Evolutionary conservation across 768 basidiomycete genomes (phyloP).

Genomic region (Coprinopsis marcescibilis): DNA sequence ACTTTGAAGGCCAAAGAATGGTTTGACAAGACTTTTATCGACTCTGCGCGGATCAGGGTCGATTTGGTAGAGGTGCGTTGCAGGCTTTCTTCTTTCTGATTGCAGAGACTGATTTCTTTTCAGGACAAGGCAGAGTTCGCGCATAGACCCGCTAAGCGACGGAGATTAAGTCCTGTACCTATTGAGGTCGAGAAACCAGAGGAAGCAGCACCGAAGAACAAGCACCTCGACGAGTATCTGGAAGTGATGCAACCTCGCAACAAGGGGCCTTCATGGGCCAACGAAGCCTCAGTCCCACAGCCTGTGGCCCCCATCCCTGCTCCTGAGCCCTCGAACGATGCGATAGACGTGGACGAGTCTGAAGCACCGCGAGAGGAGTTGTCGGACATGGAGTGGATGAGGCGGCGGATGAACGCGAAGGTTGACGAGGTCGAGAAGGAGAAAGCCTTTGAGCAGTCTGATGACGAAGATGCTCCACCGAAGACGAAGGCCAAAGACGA

Average conservation of each 20-base stretch:
- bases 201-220: conserved; percentile 13
- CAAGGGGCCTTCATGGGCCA: conserved; percentile 63
- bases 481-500: conserved; percentile 1
- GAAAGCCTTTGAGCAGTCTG: conserved; percentile 58
- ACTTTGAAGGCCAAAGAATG: conserved; percentile 72
- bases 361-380: conserved; percentile 29
- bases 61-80: conserved; percentile 66
- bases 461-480: conserved; percentile 40
- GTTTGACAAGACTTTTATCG: conserved; percentile 83
- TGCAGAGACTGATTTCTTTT: too few species aligned
- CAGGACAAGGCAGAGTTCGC: conserved; percentile 63
- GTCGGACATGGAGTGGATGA: conserved; percentile 76
- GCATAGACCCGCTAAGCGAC: conserved; percentile 67
- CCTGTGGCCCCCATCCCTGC: conserved; percentile 6
- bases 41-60: conserved; percentile 71
- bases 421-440: conserved; percentile 36
- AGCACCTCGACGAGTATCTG: conserved; percentile 61
- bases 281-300: conserved; percentile 29
- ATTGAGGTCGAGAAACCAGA: conserved; percentile 9
- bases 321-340: conserved; percentile 2
- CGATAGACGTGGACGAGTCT: conserved; percentile 3
- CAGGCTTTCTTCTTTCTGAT: conserved; percentile 7
- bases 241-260: conserved; percentile 66
- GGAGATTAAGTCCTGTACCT: conserved; percentile 35
- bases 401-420: conserved; percentile 49